Conservation (phyloP, 176 grass and related monocot genomes). For the Hyparrhenia diplandra region DNA sequence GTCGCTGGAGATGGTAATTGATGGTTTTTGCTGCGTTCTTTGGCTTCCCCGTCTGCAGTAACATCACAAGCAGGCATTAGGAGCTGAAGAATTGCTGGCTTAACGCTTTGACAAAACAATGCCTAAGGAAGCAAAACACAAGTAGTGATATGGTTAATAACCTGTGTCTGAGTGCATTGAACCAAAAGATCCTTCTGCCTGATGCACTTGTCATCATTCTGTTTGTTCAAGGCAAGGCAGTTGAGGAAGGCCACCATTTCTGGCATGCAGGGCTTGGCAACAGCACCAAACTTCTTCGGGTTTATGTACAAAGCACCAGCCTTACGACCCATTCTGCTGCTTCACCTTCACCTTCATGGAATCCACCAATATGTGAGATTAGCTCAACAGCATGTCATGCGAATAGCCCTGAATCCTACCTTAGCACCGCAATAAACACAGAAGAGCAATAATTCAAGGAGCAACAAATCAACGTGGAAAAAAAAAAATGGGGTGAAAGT, state of each 20-base stretch:
- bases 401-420: not conserved
- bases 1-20: slow-evolving; percentile 78
- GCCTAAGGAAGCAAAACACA: not conserved
- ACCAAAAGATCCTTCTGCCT: slow-evolving; percentile 70
- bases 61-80: not conserved
- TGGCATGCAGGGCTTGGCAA: slow-evolving; percentile 61
- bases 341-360: slow-evolving; percentile 3
- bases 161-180: slow-evolving; percentile 57
- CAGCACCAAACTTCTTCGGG: slow-evolving; percentile 69
- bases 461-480: not conserved
- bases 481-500: not conserved
- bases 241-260: slow-evolving; percentile 87
- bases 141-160: slow-evolving; percentile 1
- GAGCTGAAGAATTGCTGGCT: not conserved
- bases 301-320: slow-evolving; percentile 82
- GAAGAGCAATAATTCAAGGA: not conserved
- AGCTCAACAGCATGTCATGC: not conserved
- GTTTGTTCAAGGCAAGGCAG: slow-evolving; percentile 86
- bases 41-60: slow-evolving; percentile 54
- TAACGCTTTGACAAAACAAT: not conserved
- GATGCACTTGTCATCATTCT: slow-evolving; percentile 65
- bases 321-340: slow-evolving; percentile 73
- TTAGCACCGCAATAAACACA: not conserved
- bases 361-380: not conserved
- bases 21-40: slow-evolving; percentile 70